A percentile compares a stretch with the other conserved stretches of the same genome.
phyloP scores from a whole-genome alignment of 2,329 filamentous ascomycete species.

The Anisogramma anomala region DNA sequence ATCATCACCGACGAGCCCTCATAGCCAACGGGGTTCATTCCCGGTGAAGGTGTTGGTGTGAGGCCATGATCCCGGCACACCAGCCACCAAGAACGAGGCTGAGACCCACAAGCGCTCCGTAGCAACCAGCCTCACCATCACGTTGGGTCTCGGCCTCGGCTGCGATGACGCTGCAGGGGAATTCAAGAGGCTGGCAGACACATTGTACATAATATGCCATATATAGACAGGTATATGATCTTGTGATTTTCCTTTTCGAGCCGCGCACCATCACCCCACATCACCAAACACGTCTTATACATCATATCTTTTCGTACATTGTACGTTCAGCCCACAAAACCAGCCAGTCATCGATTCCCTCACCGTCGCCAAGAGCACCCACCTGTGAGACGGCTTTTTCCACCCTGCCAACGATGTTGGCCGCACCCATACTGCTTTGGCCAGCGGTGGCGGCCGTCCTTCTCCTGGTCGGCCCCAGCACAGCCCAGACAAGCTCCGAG shows the following conservation, averaged over 20 bases:
- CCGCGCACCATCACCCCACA: background rate
- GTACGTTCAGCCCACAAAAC: too few species aligned
- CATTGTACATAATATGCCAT: background rate
- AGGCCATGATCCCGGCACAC: too few species aligned
- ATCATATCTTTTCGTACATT: too few species aligned
- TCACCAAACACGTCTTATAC: too few species aligned
- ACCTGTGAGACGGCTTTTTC: background rate
- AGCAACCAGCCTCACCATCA: too few species aligned
- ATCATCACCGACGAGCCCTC: too few species aligned
- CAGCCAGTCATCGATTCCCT: background rate
- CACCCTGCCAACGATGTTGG: constrained; percentile 13
- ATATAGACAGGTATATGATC: too few species aligned
- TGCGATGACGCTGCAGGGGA: background rate
- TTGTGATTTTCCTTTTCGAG: background rate
- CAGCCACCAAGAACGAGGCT: too few species aligned
- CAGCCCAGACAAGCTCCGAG: constrained; percentile 23
- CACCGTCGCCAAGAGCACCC: background rate
- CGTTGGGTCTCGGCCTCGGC: too few species aligned
- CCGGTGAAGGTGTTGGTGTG: too few species aligned
- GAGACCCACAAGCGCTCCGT: too few species aligned
- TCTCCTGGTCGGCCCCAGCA: constrained; percentile 15
- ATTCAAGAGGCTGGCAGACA: background rate
- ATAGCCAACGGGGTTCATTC: too few species aligned
- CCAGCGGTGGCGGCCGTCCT: constrained; percentile 14
- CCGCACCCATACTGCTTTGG: constrained; percentile 16